phyloP scores from a whole-genome alignment of 371 early-diverging fungal genomes.

The Spraguea lophii region DNA sequence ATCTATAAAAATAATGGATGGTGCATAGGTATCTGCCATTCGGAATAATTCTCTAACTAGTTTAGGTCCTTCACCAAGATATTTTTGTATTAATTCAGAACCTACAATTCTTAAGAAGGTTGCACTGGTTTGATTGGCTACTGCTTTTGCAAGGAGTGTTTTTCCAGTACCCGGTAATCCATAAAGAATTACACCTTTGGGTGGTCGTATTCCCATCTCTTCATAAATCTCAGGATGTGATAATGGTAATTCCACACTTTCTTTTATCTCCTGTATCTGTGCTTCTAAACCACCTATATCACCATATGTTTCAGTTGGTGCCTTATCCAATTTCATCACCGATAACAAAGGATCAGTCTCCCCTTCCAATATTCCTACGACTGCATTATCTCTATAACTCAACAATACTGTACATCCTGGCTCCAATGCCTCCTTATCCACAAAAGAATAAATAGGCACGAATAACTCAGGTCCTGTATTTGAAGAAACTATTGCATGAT shows the following conservation, averaged over 20 bases:
- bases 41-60: conserved; percentile 94
- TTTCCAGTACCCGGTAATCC: conserved; percentile 97
- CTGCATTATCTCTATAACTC: conserved; percentile 47
- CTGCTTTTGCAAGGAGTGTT: conserved; percentile 95
- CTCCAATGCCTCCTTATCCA: conserved; percentile 47
- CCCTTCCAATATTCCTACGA: conserved; percentile 81
- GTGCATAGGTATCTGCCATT: conserved; percentile 92
- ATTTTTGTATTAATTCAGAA: conserved; percentile 98
- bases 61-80: conserved; percentile 96
- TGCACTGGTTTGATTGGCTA: conserved; percentile 96
- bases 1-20: conserved; percentile 98
- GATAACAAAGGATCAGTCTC: conserved; percentile 94
- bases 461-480: conserved; percentile 89
- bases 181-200: conserved; percentile 97
- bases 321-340: conserved; percentile 99
- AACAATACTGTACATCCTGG: conserved; percentile 47
- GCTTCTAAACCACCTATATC: conserved; percentile 94
- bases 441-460: conserved; percentile 44
- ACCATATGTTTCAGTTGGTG: conserved; percentile 92
- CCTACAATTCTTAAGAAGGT: conserved; percentile 97
- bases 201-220: conserved; percentile 97
- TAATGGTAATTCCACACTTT: conserved; percentile 92
- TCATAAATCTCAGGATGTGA: conserved; percentile 97
- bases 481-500: conserved; percentile 93
- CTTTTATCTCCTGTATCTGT: conserved; percentile 99